These are phyloP conservation scores for Pythium catenulatum DNA, from an alignment of 352 stramenopile genomes.

Conservation along the genomic window DNA sequence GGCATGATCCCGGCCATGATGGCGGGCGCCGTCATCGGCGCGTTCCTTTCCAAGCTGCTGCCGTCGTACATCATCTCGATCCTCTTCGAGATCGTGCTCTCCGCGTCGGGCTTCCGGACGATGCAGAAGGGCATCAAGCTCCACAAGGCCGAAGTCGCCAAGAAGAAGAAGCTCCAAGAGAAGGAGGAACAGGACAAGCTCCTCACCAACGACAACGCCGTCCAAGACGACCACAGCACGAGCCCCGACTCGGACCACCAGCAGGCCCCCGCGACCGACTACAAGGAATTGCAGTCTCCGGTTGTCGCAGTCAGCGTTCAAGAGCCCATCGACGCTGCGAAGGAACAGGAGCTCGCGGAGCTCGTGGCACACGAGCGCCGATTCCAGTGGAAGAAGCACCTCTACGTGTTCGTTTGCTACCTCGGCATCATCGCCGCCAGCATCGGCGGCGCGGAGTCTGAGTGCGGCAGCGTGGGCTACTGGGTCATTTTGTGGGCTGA, in stretches of 20 bases:
- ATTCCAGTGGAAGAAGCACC: constrained; percentile 41
- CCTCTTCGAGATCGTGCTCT: constrained; percentile 74
- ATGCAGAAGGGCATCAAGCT: constrained; percentile 64
- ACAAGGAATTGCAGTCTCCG: constrained; percentile 39
- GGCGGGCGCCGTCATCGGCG: constrained; percentile 73
- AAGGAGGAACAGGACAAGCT: background rate
- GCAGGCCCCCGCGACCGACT: too few relatives aligned
- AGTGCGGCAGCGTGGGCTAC: constrained; percentile 69
- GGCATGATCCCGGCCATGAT: constrained; percentile 84
- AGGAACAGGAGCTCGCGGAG: background rate
- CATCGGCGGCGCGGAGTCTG: constrained; percentile 49
- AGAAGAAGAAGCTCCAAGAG: constrained; percentile 35
- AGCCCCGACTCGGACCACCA: too few relatives aligned
- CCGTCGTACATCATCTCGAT: constrained; percentile 80
- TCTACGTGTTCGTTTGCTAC: constrained; percentile 36
- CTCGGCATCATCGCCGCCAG: constrained; percentile 46
- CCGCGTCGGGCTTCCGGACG: constrained; percentile 62
- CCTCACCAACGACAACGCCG: background rate
- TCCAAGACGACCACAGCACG: too few relatives aligned
- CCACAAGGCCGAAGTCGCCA: constrained; percentile 66
- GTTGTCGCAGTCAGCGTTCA: background rate
- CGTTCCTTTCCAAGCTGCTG: constrained; percentile 78
- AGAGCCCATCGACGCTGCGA: background rate
- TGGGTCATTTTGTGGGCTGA: constrained; percentile 72
- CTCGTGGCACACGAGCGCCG: too few relatives aligned